Evolutionary conservation across 257 asterid species (phyloP), one percentile per base, ranked within the genome.

Genomic region (Striga asiatica): DNA sequence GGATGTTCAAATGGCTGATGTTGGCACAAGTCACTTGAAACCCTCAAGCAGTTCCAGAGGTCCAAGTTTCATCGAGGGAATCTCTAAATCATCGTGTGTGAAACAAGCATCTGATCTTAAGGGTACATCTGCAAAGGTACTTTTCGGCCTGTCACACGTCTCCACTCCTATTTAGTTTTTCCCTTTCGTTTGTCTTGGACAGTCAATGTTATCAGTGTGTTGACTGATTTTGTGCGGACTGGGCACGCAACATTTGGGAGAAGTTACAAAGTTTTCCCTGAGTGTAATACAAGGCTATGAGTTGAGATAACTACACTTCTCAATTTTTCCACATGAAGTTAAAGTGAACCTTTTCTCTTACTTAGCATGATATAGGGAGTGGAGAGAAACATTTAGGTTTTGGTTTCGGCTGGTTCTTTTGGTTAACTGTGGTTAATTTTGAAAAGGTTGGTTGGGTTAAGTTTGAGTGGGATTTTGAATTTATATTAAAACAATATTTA

Each of bases 51-150:
- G 73, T 72, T 37, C 78, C 48, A 73, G 93, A 66, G 96, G 98
- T 37, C 89, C 94, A 54, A 89, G 88, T 71, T 75, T 73, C 66
- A 83, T 89, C 49, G 98, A 89, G 65, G 98, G 98, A 68, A 67
- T 89, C 69, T 89, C 98, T 49, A 89, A 89, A 73, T 81, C 98
- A 56, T 87, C 98, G 28, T 80, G 71, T 75, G 76, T 81, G 54
- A 85, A 87, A 71, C 93, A 80, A 39, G 93, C 94, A 74, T 79
- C 91, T 64, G 97, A 85, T 71, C 72, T 89, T 32, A 89, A 89
- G 78, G 84, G 94, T 70, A 65, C 93, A 46, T 81, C 89, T 43
- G 77, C 81, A 49, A 89, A 89, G 93, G 97, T 84, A 73, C 32
- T 2, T 53, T 22, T 52, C 51, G 50, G 19, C 49, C 20, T 14